phyloP scores from a whole-genome alignment of 78 protist genomes.

The Dictyostelium intermedium region DNA sequence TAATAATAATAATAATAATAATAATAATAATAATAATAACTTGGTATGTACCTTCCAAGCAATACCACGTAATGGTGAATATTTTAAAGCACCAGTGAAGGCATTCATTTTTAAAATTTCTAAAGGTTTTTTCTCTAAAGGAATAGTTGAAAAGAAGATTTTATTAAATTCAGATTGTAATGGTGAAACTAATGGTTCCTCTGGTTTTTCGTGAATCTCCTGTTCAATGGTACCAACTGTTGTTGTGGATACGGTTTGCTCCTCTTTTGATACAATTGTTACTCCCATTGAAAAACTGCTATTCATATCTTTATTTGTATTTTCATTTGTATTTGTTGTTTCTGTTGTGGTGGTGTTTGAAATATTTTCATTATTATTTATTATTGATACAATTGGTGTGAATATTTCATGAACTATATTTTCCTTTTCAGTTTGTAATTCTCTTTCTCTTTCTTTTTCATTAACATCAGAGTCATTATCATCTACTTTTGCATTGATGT shows the following conservation, averaged over 20 bases:
- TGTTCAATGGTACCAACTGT: not conserved
- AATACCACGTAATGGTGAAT: constrained; percentile 49
- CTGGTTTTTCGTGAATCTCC: not conserved
- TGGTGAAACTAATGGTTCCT: not conserved
- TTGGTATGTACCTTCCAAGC: constrained; percentile 65
- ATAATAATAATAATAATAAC: too few species aligned
- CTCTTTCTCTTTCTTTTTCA: not conserved
- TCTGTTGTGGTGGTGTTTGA: too few species aligned
- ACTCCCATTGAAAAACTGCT: not conserved
- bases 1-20: too few species aligned
- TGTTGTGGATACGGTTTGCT: not conserved
- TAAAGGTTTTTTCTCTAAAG: constrained; percentile 30
- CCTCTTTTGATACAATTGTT: not conserved
- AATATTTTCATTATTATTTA: not conserved
- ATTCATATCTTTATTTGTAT: not conserved
- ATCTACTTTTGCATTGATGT: not conserved
- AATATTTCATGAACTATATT: not conserved
- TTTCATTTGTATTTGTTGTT: not conserved
- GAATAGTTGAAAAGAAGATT: constrained; percentile 9
- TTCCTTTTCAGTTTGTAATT: not conserved
- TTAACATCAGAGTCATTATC: not conserved
- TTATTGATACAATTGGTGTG: not conserved
- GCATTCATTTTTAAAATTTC: constrained; percentile 57
- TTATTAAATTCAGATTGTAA: constrained; percentile 13
- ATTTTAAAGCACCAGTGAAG: constrained; percentile 18